Conservation (phyloP, 768 basidiomycete genomes). For the Exidia glandulosa region DNA sequence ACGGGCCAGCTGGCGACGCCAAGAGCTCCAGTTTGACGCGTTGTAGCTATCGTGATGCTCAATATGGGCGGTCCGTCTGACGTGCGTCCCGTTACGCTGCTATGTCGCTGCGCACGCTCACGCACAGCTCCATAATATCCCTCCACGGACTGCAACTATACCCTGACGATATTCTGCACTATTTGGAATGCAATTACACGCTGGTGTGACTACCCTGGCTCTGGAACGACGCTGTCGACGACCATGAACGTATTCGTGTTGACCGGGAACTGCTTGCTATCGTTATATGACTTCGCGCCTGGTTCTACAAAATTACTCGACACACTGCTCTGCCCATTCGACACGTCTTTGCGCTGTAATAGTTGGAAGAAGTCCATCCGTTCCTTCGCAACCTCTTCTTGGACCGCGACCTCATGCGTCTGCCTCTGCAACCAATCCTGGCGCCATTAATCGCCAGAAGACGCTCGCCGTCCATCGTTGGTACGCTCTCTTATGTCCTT, state of each 20-base stretch:
- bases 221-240: too few species aligned
- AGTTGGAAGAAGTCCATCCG: constrained; percentile 88
- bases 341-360: constrained; percentile 2
- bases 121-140: too few species aligned
- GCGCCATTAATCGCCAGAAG: constrained; percentile 85
- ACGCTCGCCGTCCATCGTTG: constrained; percentile 84
- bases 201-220: too few species aligned
- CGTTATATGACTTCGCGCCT: background rate
- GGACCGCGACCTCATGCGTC: constrained; percentile 85
- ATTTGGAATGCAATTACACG: too few species aligned
- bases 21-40: background rate
- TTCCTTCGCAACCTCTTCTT: constrained; percentile 89
- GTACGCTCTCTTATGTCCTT: too few species aligned
- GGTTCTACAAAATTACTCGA: background rate
- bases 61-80: constrained; percentile 99
- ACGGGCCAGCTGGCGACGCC: background rate
- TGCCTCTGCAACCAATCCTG: constrained; percentile 81
- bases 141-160: too few species aligned
- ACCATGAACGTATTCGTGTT: too few species aligned
- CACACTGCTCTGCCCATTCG: constrained; percentile 2
- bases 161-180: too few species aligned
- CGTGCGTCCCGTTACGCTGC: too few species aligned
- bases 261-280: background rate
- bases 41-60: constrained; percentile 80
- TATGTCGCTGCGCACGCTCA: too few species aligned